phyloP scores from a whole-genome alignment of 2,329 filamentous ascomycete genomes.

The Penicillium sp. region DNA sequence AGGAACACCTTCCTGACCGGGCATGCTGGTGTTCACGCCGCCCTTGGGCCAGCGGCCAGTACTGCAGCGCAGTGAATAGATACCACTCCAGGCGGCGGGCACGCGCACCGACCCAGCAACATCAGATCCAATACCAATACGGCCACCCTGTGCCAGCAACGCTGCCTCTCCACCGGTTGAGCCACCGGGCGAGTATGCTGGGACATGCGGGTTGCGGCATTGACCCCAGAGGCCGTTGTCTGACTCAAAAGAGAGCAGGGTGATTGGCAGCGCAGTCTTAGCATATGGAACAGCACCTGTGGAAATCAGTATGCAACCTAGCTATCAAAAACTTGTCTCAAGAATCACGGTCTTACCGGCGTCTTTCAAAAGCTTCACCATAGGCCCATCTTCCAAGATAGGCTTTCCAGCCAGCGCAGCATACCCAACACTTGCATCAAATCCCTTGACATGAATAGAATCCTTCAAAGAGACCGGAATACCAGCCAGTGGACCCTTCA shows the following conservation, averaged over 20 bases:
- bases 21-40: conserved; percentile 83
- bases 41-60: conserved; percentile 88
- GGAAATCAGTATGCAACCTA: conserved; percentile 5
- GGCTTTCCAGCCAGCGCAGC: conserved; percentile 70
- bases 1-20: conserved; percentile 85
- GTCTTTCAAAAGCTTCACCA: conserved; percentile 77
- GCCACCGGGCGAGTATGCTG: conserved; percentile 82
- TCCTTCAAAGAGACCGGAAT: conserved; percentile 84
- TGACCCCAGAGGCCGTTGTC: conserved; percentile 79
- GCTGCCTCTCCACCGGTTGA: conserved; percentile 84
- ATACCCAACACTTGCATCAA: conserved; percentile 80
- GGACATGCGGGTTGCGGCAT: conserved; percentile 78
- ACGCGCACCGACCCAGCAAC: conserved; percentile 85
- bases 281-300: conserved; percentile 80
- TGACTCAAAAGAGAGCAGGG: conserved; percentile 82
- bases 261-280: conserved; percentile 88
- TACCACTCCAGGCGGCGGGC: conserved; percentile 85
- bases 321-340: neutral
- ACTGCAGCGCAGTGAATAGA: conserved; percentile 82
- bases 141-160: conserved; percentile 74
- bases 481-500: conserved; percentile 79
- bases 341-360: conserved; percentile 51
- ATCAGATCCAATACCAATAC: conserved; percentile 87
- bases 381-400: conserved; percentile 64
- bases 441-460: conserved; percentile 74